Percentiles rank a stretch among this genome's conserved stretches.
Conservation (phyloP, 2,329 filamentous ascomycete species). For the Aureobasidium lini region DNA sequence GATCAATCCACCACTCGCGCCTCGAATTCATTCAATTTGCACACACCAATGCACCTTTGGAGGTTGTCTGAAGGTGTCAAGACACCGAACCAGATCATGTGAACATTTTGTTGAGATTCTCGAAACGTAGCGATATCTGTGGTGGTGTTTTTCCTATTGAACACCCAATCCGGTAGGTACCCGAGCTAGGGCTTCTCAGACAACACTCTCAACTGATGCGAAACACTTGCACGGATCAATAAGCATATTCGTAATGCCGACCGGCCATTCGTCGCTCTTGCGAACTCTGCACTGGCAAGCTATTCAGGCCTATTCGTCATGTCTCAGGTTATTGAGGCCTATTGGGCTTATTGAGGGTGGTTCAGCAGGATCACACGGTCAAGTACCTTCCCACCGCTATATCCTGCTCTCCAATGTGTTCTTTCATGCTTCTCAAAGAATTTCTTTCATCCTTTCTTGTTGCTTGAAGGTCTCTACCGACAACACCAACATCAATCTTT, state of each 20-base stretch:
- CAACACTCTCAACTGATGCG: background rate
- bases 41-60: no score
- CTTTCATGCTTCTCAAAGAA: slow-evolving; percentile 2
- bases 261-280: background rate
- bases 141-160: slow-evolving; percentile 14
- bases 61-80: no score
- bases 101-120: no score
- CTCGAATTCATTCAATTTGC: no score
- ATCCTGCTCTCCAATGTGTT: background rate
- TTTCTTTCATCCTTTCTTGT: background rate
- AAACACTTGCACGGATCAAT: background rate
- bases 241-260: background rate
- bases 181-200: background rate
- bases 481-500: no score
- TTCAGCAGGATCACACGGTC: background rate
- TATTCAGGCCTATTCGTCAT: background rate
- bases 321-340: slow-evolving; percentile 5
- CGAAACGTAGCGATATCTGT: background rate
- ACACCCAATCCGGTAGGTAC: slow-evolving; percentile 14
- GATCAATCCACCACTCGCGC: no score
- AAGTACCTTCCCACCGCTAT: background rate
- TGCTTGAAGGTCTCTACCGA: no score
- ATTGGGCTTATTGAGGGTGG: slow-evolving; percentile 2
- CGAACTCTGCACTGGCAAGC: background rate
- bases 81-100: no score